A percentile compares a stretch with the other conserved stretches of the same genome.
These are phyloP conservation scores for Fusarium musae DNA, from an alignment of 2,329 filamentous ascomycete genomes.

Conservation along the genomic window DNA sequence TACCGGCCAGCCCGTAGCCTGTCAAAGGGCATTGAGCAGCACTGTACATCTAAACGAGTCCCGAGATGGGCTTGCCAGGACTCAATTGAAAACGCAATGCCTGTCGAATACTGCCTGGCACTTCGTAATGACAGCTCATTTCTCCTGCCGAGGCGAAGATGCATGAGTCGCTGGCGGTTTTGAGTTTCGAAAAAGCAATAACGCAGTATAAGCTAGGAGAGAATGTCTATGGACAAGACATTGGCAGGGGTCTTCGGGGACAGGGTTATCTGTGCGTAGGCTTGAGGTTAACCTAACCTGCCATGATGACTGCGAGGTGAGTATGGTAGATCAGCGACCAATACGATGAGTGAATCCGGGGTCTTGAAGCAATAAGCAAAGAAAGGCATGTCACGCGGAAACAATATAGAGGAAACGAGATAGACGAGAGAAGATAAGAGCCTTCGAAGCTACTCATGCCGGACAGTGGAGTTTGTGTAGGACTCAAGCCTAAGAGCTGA, in stretches of 20 bases:
- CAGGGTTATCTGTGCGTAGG: slow-evolving; percentile 6
- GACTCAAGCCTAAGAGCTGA: slow-evolving; percentile 1
- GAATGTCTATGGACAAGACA: slow-evolving; percentile 24
- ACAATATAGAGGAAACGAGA: slow-evolving; percentile 24
- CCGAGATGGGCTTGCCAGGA: not conserved
- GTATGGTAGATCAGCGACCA: slow-evolving; percentile 25
- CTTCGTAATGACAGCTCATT: slow-evolving; percentile 8
- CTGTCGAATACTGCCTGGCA: not conserved
- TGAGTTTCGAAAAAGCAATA: slow-evolving; percentile 27
- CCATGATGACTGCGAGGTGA: slow-evolving; percentile 10
- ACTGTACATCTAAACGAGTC: not conserved
- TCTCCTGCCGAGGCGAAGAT: slow-evolving; percentile 6
- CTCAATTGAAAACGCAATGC: not conserved
- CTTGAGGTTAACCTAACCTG: slow-evolving; percentile 5
- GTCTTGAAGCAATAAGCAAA: slow-evolving; percentile 18
- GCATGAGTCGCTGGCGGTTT: slow-evolving; percentile 7
- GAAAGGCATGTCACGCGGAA: slow-evolving; percentile 14
- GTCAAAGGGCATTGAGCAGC: not conserved
- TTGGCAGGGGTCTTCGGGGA: slow-evolving; percentile 4
- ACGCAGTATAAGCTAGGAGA: slow-evolving; percentile 29
- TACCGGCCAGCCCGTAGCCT: not conserved
- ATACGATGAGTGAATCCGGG: slow-evolving; percentile 6
- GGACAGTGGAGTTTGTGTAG: slow-evolving; percentile 22
- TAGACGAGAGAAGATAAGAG: slow-evolving; percentile 15
- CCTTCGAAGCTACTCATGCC: slow-evolving; percentile 21